A percentile compares a stretch with the other conserved stretches of the same genome.
Evolutionary conservation across 176 grass and related monocot genomes (phyloP).

Genomic region (Luzula sylvatica): DNA sequence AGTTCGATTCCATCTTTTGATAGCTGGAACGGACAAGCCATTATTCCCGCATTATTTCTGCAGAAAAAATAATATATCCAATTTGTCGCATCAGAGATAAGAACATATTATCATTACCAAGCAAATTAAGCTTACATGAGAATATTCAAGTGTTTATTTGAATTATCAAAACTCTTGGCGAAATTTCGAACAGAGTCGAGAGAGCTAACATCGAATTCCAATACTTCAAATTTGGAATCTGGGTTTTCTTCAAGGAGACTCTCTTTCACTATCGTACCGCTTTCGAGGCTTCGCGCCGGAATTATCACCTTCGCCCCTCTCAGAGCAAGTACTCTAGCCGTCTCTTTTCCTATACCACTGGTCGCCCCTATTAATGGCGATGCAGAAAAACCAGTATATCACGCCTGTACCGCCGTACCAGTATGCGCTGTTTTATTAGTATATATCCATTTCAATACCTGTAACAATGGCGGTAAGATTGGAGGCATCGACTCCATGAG

Average conservation of each 20-base stretch:
- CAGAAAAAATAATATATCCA: constrained; percentile 5
- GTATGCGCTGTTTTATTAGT: too few species aligned
- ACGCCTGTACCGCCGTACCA: too few species aligned
- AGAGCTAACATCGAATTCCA: constrained; percentile 82
- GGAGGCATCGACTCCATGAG: constrained; percentile 55
- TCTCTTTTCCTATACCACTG: constrained; percentile 82
- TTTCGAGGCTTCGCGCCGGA: constrained; percentile 49
- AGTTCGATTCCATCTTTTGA: constrained; percentile 70
- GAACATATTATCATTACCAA: not conserved
- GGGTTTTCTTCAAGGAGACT: constrained; percentile 51
- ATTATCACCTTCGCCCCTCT: constrained; percentile 79
- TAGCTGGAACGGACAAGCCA: constrained; percentile 66
- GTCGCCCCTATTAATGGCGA: constrained; percentile 43
- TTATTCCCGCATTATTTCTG: constrained; percentile 90
- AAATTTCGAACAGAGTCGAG: constrained; percentile 54
- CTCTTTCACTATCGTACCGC: constrained; percentile 54
- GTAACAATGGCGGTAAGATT: constrained; percentile 74
- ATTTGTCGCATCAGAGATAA: not conserved
- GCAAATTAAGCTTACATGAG: constrained; percentile 42
- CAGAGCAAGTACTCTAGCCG: constrained; percentile 57
- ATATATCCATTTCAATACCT: constrained; percentile 30
- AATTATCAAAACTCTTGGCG: constrained; percentile 33
- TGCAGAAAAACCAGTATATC: not conserved
- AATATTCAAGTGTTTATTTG: constrained; percentile 54
- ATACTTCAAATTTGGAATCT: constrained; percentile 38